Conservation (phyloP, 2,329 filamentous ascomycete genomes). For the Dryadomyces quercus-mongolicae region DNA sequence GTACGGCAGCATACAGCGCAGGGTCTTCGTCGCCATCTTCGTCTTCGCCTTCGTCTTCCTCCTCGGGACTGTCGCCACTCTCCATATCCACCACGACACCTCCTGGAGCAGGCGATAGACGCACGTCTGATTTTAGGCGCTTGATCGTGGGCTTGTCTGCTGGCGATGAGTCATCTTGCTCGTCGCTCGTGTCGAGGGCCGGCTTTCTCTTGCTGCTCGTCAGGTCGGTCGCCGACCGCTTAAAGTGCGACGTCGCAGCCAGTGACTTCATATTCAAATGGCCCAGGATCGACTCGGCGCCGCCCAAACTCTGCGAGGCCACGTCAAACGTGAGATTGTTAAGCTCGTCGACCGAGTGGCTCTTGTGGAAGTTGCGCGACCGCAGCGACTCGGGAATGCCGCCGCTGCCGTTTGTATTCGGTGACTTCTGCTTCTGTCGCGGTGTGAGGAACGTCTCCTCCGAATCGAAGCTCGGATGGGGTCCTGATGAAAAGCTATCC, state of each 20-base stretch:
- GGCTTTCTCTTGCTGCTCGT: constrained; percentile 46
- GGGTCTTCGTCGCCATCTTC: constrained; percentile 29
- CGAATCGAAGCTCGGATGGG: constrained; percentile 35
- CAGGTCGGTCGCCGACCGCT: constrained; percentile 18
- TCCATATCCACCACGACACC: too few species aligned
- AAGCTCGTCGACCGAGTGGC: constrained; percentile 35
- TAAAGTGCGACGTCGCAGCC: constrained; percentile 14
- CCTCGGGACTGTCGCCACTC: neutral
- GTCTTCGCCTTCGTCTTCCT: constrained; percentile 14
- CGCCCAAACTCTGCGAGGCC: constrained; percentile 43
- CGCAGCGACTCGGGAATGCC: constrained; percentile 14
- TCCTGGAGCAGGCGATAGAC: too few species aligned
- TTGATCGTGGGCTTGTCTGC: constrained; percentile 39
- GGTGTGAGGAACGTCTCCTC: constrained; percentile 17
- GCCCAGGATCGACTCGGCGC: constrained; percentile 31
- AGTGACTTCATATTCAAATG: constrained; percentile 31
- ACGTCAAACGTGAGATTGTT: constrained; percentile 39
- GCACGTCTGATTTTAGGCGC: constrained; percentile 38
- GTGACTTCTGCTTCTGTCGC: constrained; percentile 3
- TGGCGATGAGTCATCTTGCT: constrained; percentile 25
- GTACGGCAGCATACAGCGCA: constrained; percentile 34
- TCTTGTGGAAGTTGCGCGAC: constrained; percentile 10
- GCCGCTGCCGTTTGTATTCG: neutral
- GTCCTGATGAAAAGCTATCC: constrained; percentile 27
- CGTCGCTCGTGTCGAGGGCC: constrained; percentile 36